These are phyloP conservation scores for Rhizopogon vesiculosus DNA, from an alignment of 768 basidiomycete species.

Conservation along the genomic window DNA sequence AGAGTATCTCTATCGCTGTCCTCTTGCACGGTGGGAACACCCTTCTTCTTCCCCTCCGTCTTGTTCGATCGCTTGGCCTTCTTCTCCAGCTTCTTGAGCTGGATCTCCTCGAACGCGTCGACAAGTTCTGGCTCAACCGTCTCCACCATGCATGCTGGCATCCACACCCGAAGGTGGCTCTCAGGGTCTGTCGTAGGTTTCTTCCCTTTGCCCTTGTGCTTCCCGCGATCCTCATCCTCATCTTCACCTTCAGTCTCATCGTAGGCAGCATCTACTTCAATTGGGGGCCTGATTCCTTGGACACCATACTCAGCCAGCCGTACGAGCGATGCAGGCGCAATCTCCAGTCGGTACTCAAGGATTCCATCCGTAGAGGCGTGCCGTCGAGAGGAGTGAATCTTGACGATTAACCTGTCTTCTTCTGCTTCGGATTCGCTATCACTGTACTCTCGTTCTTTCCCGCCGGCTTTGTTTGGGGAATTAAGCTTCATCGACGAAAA, in stretches of 20 bases:
- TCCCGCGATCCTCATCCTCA: conserved; percentile 36
- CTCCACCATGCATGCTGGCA: conserved; percentile 75
- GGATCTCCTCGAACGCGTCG: conserved; percentile 48
- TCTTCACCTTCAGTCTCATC: conserved; percentile 51
- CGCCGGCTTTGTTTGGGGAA: conserved; percentile 9
- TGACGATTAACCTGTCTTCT: conserved; percentile 5
- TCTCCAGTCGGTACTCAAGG: conserved; percentile 77
- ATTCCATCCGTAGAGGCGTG: conserved; percentile 70
- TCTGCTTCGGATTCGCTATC: conserved; percentile 7
- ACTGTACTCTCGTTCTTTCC: background rate
- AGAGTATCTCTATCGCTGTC: conserved; percentile 4
- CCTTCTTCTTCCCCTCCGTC: conserved; percentile 19
- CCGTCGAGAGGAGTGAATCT: conserved; percentile 59
- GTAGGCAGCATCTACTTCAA: conserved; percentile 36
- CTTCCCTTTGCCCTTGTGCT: conserved; percentile 30
- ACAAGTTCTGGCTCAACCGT: conserved; percentile 65
- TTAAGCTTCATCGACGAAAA: conserved; percentile 44
- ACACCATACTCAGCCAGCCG: conserved; percentile 62
- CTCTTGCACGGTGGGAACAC: conserved; percentile 2
- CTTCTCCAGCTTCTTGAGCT: conserved; percentile 45
- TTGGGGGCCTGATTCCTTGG: conserved; percentile 49
- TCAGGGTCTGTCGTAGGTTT: conserved; percentile 40
- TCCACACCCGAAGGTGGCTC: conserved; percentile 69
- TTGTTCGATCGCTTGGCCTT: conserved; percentile 36
- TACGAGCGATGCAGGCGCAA: conserved; percentile 65